Percentiles rank a stretch among this genome's conserved stretches.
Evolutionary conservation across 495 filamentous ascomycete genomes (phyloP).

Genomic region (Penicillium cosmopolitanum): DNA sequence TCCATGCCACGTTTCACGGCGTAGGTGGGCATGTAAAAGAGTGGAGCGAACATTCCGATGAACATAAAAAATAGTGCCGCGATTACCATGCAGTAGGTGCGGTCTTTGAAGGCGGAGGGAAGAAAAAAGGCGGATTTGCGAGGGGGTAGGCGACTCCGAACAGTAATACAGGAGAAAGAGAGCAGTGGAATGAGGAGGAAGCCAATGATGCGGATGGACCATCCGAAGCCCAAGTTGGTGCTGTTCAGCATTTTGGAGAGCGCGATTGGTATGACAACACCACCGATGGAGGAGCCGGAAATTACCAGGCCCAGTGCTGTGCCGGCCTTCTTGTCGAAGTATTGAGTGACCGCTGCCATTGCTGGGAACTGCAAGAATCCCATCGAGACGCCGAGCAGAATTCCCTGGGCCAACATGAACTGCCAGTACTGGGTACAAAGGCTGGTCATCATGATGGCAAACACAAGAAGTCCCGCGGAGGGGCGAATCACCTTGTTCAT

Average conservation of each 20-base stretch:
- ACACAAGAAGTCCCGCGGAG: slow-evolving; percentile 37
- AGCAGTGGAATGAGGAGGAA: slow-evolving; percentile 59
- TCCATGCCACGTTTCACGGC: slow-evolving; percentile 59
- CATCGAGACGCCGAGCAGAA: slow-evolving; percentile 20
- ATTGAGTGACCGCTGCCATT: slow-evolving; percentile 25
- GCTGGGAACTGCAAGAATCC: slow-evolving; percentile 22
- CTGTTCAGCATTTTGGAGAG: slow-evolving; percentile 23
- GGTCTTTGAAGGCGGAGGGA: slow-evolving; percentile 41
- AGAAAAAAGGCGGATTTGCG: slow-evolving; percentile 47
- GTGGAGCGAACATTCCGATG: slow-evolving; percentile 67
- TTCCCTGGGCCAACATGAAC: slow-evolving; percentile 31
- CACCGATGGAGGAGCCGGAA: slow-evolving; percentile 28
- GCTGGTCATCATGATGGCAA: slow-evolving; percentile 42
- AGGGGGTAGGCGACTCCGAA: slow-evolving; percentile 50
- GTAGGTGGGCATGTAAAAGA: slow-evolving; percentile 66
- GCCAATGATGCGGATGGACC: slow-evolving; percentile 61
- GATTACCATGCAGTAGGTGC: slow-evolving; percentile 23
- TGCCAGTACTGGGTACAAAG: slow-evolving; percentile 31
- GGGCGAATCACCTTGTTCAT: slow-evolving; percentile 41
- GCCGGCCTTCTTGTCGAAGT: slow-evolving; percentile 49
- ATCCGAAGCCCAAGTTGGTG: slow-evolving; percentile 55
- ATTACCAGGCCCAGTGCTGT: slow-evolving; percentile 50
- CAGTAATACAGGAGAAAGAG: slow-evolving; percentile 40
- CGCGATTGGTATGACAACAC: slow-evolving; percentile 40
- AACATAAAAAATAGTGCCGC: slow-evolving; percentile 55